A percentile compares a stretch with the other conserved stretches of the same genome.
These are phyloP conservation scores for Coniochaeta sp. DNA, from an alignment of 2,329 filamentous ascomycete species.

Conservation along the genomic window DNA sequence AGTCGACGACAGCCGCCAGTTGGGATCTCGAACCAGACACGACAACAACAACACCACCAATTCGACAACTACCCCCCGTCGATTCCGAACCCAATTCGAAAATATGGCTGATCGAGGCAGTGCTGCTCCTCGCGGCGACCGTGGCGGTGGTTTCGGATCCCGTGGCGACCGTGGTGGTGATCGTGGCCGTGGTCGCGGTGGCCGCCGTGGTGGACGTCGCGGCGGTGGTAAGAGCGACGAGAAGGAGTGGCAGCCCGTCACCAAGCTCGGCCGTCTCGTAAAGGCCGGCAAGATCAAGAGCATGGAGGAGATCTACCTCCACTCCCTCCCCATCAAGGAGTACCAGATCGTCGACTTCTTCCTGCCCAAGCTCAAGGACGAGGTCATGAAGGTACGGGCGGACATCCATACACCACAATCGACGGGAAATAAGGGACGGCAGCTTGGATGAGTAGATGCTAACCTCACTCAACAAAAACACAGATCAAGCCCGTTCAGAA, in stretches of 20 bases:
- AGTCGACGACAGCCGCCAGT: not conserved
- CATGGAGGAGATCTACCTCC: constrained; percentile 99
- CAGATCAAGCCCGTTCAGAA: constrained; percentile 99
- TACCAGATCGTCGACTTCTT: constrained; percentile 99
- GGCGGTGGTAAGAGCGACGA: constrained; percentile 81
- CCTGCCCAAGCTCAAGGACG: constrained; percentile 99
- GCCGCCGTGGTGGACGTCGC: constrained; percentile 64
- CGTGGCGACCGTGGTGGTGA: constrained; percentile 66
- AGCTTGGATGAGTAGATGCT: too few relatives aligned
- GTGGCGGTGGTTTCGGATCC: constrained; percentile 64
- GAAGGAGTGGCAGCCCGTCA: constrained; percentile 99
- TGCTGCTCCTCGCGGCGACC: constrained; percentile 20
- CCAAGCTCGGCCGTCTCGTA: constrained; percentile 98
- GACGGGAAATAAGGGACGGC: not conserved
- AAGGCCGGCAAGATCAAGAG: constrained; percentile 99
- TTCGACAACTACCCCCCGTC: constrained; percentile 3
- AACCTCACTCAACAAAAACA: constrained; percentile 30
- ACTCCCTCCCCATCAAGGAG: constrained; percentile 99
- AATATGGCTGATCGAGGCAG: constrained; percentile 70
- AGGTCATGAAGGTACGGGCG: constrained; percentile 94
- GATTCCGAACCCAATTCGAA: constrained; percentile 14
- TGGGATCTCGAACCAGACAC: constrained; percentile 3
- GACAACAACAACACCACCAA: not conserved
- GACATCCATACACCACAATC: not conserved
- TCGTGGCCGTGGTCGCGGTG: constrained; percentile 70